phyloP scores from a whole-genome alignment of 1,284 basidiomycete species.

The Bondarzewia mesenterica region DNA sequence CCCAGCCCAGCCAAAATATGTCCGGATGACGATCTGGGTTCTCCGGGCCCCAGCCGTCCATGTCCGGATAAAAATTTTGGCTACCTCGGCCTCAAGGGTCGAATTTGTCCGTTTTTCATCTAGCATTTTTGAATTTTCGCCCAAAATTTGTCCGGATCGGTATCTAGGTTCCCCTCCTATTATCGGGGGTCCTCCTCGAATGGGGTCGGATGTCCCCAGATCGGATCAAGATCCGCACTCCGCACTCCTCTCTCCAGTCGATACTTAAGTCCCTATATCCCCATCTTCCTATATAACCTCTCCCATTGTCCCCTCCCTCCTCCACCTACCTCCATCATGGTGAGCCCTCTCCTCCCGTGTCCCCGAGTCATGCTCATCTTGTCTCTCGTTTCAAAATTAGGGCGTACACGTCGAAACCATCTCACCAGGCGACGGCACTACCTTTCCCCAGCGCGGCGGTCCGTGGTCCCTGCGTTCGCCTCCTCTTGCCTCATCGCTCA shows the following conservation, averaged over 20 bases:
- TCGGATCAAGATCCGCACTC: slow-evolving; percentile 71
- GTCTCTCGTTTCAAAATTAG: slow-evolving; percentile 16
- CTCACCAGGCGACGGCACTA: slow-evolving; percentile 33
- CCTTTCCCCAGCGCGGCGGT: slow-evolving; percentile 42
- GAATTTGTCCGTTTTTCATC: too few species aligned
- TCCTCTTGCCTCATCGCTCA: slow-evolving; percentile 8
- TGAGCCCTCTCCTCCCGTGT: slow-evolving; percentile 8
- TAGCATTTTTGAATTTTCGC: too few species aligned
- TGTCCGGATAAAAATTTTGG: too few species aligned
- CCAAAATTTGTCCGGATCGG: too few species aligned
- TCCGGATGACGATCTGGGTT: too few species aligned
- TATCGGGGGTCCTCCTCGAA: background rate
- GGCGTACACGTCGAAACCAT: slow-evolving; percentile 37
- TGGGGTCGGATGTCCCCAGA: slow-evolving; percentile 16
- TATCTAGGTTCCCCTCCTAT: slow-evolving; percentile 4
- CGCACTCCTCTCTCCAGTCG: slow-evolving; percentile 35
- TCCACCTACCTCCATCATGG: slow-evolving; percentile 23
- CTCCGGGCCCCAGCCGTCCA: too few species aligned
- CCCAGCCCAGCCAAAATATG: too few species aligned
- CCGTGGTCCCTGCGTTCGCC: slow-evolving; percentile 14
- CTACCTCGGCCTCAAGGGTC: too few species aligned
- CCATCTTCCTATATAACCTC: slow-evolving; percentile 26
- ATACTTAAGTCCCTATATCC: slow-evolving; percentile 36
- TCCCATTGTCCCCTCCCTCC: slow-evolving; percentile 26
- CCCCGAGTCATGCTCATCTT: background rate